A percentile compares a stretch with the other conserved stretches of the same genome.
Conservation (phyloP, 192 early-diverging fungal species). For the Chytriomyces confervae region DNA sequence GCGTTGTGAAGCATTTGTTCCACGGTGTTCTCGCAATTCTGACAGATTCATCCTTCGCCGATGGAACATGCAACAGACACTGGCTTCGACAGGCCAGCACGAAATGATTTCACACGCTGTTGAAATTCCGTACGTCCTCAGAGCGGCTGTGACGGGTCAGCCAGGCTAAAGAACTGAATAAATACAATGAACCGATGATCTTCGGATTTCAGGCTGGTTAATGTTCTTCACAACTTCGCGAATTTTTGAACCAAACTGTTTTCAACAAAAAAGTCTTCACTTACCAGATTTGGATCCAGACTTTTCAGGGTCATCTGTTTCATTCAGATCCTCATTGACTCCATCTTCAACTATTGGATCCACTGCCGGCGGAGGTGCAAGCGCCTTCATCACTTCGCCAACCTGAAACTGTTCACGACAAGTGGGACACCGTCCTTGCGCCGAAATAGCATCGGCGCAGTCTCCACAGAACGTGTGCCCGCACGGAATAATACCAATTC, state of each 20-base stretch:
- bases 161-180: conserved; percentile 13
- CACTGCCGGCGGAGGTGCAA: conserved; percentile 9
- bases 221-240: conserved; percentile 20
- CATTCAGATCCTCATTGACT: not conserved
- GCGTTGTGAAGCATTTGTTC: too few species aligned
- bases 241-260: conserved; percentile 27
- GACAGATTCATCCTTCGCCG: too few species aligned
- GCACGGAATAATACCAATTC: not conserved
- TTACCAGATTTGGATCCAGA: conserved; percentile 27
- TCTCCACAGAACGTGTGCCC: conserved; percentile 21
- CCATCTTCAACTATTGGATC: not conserved
- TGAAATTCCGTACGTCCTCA: conserved; percentile 18
- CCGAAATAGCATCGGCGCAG: conserved; percentile 1
- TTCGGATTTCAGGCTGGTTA: not conserved
- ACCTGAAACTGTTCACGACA: not conserved
- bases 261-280: not conserved
- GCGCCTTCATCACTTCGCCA: not conserved
- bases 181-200: conserved; percentile 18
- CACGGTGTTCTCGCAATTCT: too few species aligned
- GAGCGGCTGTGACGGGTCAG: conserved; percentile 5
- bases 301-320: not conserved
- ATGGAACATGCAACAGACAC: too few species aligned
- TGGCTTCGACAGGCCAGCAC: too few species aligned
- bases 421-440: not conserved
- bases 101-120: too few species aligned